Evolutionary conservation across 2,329 filamentous ascomycete species (phyloP).

Genomic region (Penicillium sp.): DNA sequence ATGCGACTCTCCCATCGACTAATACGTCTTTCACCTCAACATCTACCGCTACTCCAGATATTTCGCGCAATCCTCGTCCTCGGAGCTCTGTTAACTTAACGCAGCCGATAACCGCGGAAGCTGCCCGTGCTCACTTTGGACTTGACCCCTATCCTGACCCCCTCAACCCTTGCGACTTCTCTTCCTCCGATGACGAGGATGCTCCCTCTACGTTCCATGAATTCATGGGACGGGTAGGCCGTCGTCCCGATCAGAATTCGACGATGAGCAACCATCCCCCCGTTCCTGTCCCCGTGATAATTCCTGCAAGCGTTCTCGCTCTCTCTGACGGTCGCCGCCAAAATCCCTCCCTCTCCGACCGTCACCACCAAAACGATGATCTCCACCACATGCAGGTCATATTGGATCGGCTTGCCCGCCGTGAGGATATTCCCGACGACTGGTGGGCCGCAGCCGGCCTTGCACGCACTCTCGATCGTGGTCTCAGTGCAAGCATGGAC

Average conservation of each 20-base stretch:
- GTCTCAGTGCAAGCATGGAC: slow-evolving; percentile 29
- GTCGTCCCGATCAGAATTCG: slow-evolving; percentile 29
- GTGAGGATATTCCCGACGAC: slow-evolving; percentile 76
- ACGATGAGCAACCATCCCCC: slow-evolving; percentile 38
- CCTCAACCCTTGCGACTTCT: slow-evolving; percentile 41
- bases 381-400: slow-evolving; percentile 70
- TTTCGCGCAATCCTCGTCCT: slow-evolving; percentile 24
- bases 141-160: slow-evolving; percentile 38
- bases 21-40: slow-evolving; percentile 77
- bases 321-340: neutral
- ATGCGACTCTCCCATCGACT: slow-evolving; percentile 75
- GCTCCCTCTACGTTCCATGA: slow-evolving; percentile 16
- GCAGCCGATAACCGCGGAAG: slow-evolving; percentile 27
- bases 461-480: slow-evolving; percentile 52
- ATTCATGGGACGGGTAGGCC: slow-evolving; percentile 14
- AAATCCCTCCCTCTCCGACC: slow-evolving; percentile 27
- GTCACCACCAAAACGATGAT: slow-evolving; percentile 34
- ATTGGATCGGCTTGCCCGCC: slow-evolving; percentile 65
- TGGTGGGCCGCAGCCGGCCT: slow-evolving; percentile 76
- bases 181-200: slow-evolving; percentile 37
- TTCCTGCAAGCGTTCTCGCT: neutral
- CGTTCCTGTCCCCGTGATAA: slow-evolving; percentile 25
- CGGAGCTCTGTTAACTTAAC: slow-evolving; percentile 45
- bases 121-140: slow-evolving; percentile 26
- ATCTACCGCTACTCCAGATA: slow-evolving; percentile 31